A percentile compares a stretch with the other conserved stretches of the same genome.
phyloP scores from a whole-genome alignment of 2,329 filamentous ascomycete species.

The Dactylonectria estremocensis region DNA sequence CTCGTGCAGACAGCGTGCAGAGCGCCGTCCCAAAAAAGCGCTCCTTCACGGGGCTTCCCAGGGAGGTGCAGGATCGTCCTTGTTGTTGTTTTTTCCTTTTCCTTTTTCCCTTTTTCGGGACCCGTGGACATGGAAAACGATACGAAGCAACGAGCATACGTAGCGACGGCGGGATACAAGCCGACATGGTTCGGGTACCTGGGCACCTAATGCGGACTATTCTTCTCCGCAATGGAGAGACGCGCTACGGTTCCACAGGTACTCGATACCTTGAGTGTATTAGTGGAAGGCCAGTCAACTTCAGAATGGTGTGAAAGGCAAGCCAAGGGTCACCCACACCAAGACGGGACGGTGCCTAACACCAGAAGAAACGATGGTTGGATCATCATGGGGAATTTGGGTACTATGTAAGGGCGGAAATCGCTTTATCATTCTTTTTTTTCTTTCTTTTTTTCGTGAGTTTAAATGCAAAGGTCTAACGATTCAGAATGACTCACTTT shows the following conservation, averaged over 20 bases:
- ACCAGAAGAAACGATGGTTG: not conserved
- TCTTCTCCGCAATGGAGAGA: slow-evolving; percentile 8
- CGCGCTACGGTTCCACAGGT: slow-evolving; percentile 13
- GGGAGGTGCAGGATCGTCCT: slow-evolving; percentile 31
- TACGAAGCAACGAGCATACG: slow-evolving; percentile 1
- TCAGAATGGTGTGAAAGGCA: not conserved
- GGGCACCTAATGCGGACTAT: not conserved
- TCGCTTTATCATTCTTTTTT: too few relatives aligned
- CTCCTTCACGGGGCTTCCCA: slow-evolving; percentile 20
- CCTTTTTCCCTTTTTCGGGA: slow-evolving; percentile 9
- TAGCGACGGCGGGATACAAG: too few relatives aligned
- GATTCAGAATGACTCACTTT: too few relatives aligned
- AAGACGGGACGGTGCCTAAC: not conserved
- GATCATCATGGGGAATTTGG: not conserved
- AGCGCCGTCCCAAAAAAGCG: slow-evolving; percentile 34
- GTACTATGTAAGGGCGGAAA: too few relatives aligned
- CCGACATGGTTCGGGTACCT: slow-evolving; percentile 1
- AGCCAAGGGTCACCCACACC: slow-evolving; percentile 16
- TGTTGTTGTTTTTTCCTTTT: slow-evolving; percentile 10
- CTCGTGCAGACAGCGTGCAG: slow-evolving; percentile 42
- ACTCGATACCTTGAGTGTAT: slow-evolving; percentile 6
- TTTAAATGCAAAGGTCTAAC: too few relatives aligned
- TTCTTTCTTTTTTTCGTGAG: too few relatives aligned
- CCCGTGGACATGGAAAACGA: not conserved
- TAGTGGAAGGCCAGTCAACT: not conserved